These are phyloP conservation scores for Annona cherimola DNA, from an alignment of 164 flowering plant species.

Conservation along the genomic window DNA sequence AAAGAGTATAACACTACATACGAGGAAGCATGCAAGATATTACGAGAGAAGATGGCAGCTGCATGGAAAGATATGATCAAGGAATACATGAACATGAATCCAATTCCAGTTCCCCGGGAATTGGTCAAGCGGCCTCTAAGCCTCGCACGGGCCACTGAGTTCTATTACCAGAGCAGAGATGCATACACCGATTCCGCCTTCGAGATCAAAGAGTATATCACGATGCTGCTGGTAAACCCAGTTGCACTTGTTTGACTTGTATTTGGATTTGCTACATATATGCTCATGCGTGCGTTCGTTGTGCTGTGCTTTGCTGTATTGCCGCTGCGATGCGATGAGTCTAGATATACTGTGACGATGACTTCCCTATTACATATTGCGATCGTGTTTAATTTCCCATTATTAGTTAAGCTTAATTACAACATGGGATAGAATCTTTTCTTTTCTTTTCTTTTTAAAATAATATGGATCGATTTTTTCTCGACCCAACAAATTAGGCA, in stretches of 20 bases:
- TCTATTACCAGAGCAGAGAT: not conserved
- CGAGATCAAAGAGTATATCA: constrained; percentile 2
- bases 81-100: not conserved
- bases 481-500: no score
- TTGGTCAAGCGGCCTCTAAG: not conserved
- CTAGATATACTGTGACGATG: no score
- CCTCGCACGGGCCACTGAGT: not conserved
- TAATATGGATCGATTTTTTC: no score
- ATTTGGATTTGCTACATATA: no score
- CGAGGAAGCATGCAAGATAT: not conserved
- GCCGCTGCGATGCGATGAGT: no score
- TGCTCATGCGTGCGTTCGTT: no score
- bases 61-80: constrained; percentile 13
- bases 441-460: no score
- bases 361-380: no score
- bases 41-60: constrained; percentile 2
- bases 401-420: no score
- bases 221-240: not conserved
- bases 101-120: not conserved
- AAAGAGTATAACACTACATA: constrained; percentile 9
- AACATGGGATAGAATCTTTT: no score
- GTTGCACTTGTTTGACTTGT: not conserved
- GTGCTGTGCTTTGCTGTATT: no score
- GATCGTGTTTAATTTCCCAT: no score
- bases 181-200: not conserved